Percentiles rank a stretch among this genome's conserved stretches.
Evolutionary conservation across 768 basidiomycete genomes (phyloP).

Genomic region (Leccinum boreale): DNA sequence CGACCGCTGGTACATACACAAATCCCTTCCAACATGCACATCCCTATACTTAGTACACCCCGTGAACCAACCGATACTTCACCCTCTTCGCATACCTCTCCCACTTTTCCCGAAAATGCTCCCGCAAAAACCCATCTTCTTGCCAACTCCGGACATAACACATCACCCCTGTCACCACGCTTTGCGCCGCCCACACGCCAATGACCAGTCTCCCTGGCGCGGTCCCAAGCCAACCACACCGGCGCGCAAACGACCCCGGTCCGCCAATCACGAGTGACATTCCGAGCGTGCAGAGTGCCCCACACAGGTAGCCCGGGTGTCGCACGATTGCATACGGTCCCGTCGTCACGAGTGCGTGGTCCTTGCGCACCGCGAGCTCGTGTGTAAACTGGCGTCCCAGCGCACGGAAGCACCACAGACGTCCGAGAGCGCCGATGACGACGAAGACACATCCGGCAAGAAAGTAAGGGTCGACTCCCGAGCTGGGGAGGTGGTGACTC

Average conservation of each 20-base stretch:
- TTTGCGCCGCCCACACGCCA: conserved; percentile 30
- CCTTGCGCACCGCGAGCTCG: conserved; percentile 28
- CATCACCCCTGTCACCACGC: conserved; percentile 24
- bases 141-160: conserved; percentile 25
- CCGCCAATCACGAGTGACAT: conserved; percentile 31
- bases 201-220: conserved; percentile 13
- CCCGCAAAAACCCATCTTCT: conserved; percentile 25
- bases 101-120: conserved; percentile 25
- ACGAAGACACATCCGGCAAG: conserved; percentile 27
- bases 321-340: conserved; percentile 37
- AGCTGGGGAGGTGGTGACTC: conserved; percentile 17
- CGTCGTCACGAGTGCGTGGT: conserved; percentile 30
- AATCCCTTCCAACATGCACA: neutral
- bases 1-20: too few relatives aligned
- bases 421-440: conserved; percentile 30
- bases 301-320: conserved; percentile 34
- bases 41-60: conserved; percentile 16
- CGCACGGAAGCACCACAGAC: conserved; percentile 35
- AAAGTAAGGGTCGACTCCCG: conserved; percentile 25
- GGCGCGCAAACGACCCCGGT: conserved; percentile 25
- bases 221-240: conserved; percentile 29
- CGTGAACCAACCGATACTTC: conserved; percentile 27
- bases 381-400: conserved; percentile 36
- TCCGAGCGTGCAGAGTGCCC: conserved; percentile 23
- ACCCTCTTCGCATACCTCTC: conserved; percentile 20